Evolutionary conservation across 495 filamentous ascomycete genomes (phyloP), one percentile per base, ranked within the genome.

Genomic region (Penicillium manginii): DNA sequence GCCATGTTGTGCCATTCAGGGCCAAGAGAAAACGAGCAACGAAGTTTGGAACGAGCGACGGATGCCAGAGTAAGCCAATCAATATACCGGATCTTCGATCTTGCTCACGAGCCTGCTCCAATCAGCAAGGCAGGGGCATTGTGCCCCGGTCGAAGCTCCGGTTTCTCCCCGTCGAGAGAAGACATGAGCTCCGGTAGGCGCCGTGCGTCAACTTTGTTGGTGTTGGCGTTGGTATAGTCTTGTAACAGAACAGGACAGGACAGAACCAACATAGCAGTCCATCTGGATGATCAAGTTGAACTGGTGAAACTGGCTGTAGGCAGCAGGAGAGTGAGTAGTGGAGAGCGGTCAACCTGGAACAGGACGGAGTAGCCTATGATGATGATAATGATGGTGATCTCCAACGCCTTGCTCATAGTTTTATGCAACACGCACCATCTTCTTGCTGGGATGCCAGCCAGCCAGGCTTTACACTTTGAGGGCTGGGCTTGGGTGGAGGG

Each of bases 71-170:
- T 18, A 50, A 15, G 26, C 59, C 63, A 66, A 66, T 63, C 63
- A 63, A 35, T 37, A 26, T 18, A 19, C n/a, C 9, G 29, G 52
- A 60, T 59, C 43, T 29, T 15, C 17, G 39, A 57, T 52, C 37
- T 51, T 22, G n/a, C 48, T 42, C 43, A 39, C 17, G 6, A 40
- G 9, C 10, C 10, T 48, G 50, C 33, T 19, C 63, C 60, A 66
- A 66, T 66, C 60, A 66, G 60, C 56, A 54, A n/a, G 14, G 45
- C 18, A 50, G 19, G 31, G 55, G 33, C 43, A 22, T 14, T 39
- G 35, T 53, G 50, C 39, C 48, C 48, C 57, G 52, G 23, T 48
- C n/a, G 39, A 48, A 53, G 10, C 39, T 55, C 48, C 50, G 35
- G 46, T 55, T 49, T 55, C 52, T 59, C 19, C 52, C 47, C n/a